Percentiles rank a stretch among this genome's conserved stretches.
Conservation (phyloP, 2,329 filamentous ascomycete genomes). For the Teratosphaeria pseudoeucalypti region DNA sequence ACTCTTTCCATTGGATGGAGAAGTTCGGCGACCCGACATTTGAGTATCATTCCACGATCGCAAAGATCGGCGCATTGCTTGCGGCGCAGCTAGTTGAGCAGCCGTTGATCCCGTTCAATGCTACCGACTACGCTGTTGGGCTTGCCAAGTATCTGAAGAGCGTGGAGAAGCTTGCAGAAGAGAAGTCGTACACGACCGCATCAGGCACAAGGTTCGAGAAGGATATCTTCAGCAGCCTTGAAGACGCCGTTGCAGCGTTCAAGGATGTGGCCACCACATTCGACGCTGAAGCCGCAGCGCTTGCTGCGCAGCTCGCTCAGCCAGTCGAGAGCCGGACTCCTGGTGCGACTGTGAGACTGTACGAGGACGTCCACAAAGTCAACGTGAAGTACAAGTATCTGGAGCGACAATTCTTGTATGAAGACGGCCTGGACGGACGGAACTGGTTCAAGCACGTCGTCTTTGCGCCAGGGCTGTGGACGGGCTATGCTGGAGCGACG, state of each 20-base stretch:
- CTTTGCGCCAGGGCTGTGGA: conserved; percentile 85
- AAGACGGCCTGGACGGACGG: conserved; percentile 65
- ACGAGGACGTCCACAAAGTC: conserved; percentile 43
- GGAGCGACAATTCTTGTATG: conserved; percentile 69
- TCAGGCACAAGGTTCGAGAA: conserved; percentile 9
- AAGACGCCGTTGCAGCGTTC: conserved; percentile 40
- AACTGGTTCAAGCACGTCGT: conserved; percentile 93
- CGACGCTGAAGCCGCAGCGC: conserved; percentile 38
- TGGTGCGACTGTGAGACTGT: conserved; percentile 12
- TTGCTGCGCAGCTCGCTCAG: conserved; percentile 13
- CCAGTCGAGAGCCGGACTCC: conserved; percentile 32
- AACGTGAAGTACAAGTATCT: conserved; percentile 78
- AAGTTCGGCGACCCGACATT: conserved; percentile 59
- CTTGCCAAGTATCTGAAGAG: conserved; percentile 33
- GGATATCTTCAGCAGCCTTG: conserved; percentile 37
- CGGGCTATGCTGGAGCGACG: conserved; percentile 70
- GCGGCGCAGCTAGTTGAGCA: conserved; percentile 38
- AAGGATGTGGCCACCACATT: conserved; percentile 39
- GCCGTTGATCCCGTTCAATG: conserved; percentile 37
- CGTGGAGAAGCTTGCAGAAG: conserved; percentile 26
- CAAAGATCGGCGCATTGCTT: conserved; percentile 36
- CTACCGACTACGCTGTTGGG: conserved; percentile 35
- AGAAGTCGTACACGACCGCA: neutral
- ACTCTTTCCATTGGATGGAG: conserved; percentile 76
- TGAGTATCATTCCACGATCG: conserved; percentile 45